Evolutionary conservation across 805 yeast species (phyloP).

Genomic region (Ogataea methanolica): DNA sequence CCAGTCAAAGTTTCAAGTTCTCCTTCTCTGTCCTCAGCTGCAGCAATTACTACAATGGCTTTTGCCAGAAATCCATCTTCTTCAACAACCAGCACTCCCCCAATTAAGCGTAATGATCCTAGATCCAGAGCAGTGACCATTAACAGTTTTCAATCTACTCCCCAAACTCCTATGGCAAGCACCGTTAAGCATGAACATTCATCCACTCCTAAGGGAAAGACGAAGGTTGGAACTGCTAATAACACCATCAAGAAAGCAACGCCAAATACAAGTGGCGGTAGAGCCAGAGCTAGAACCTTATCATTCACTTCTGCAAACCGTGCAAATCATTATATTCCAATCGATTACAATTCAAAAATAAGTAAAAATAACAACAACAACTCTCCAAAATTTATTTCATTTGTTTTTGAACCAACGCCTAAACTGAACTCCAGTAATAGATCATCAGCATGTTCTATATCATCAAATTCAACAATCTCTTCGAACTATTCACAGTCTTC

Average conservation of each 20-base stretch:
- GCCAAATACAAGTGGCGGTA: background rate
- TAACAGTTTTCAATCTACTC: background rate
- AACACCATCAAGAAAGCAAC: background rate
- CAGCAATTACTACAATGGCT: slow-evolving; percentile 17
- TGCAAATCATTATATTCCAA: background rate
- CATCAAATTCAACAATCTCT: slow-evolving; percentile 7
- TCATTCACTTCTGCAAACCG: slow-evolving; percentile 2
- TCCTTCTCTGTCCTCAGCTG: slow-evolving; percentile 18
- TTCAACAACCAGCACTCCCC: background rate
- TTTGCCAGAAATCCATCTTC: slow-evolving; percentile 7
- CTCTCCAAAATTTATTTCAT: slow-evolving; percentile 13
- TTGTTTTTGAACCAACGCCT: slow-evolving; percentile 20
- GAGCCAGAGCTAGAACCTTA: slow-evolving; percentile 6
- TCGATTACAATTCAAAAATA: slow-evolving; percentile 1
- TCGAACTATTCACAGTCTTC: background rate
- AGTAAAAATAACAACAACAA: slow-evolving; percentile 2
- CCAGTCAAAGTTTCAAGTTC: slow-evolving; percentile 11
- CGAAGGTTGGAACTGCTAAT: too few relatives aligned
- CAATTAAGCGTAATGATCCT: background rate
- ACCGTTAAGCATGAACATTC: background rate
- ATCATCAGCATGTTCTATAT: slow-evolving; percentile 15
- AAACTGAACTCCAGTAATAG: slow-evolving; percentile 1
- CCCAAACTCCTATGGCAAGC: background rate
- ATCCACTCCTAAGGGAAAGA: background rate
- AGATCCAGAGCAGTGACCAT: background rate